Evolutionary conservation across 805 yeast species (phyloP), one percentile per base, ranked within the genome.

Genomic region (Yarrowia hollandica): DNA sequence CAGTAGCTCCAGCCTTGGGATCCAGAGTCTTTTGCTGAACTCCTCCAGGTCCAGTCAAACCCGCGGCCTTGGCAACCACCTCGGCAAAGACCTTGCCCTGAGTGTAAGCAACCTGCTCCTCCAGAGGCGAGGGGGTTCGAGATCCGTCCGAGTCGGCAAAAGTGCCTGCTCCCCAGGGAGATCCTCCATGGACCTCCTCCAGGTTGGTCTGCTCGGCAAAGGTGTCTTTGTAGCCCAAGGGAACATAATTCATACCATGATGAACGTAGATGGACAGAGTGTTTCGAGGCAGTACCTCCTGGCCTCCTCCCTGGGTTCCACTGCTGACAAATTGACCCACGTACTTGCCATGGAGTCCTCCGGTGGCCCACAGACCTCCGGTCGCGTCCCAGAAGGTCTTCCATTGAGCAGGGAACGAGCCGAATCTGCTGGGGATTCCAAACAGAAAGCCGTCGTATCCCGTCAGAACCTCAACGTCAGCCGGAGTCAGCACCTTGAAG

Each of bases 161-260:
- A 60, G 88, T 76, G 69, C 92, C 94, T 41, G 96, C 90, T 73
- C 95, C 95, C 86, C 90, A 89, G 57, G 96, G 81, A 59, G 91
- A 82, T 66, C 86, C 85, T 67, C 95, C 96, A 69, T 85, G 91
- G 60, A 80, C 77, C 74, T 85, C 91, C 18, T 77, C 78, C 60
- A 85, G 68, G 71, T 79, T 79, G 64, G 81, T 65, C 52, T 79
- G 69, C 66, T 83, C 71, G 61, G 80, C 79, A 52, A 80, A 78
- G 69, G 83, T 82, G 33, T 77, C 72, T 57, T 79, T 82, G 77
- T 82, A 88, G 67, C 96, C 96, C 66, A 88, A 78, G 63, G 96
- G 96, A 61, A 89, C 83, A 71, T 72, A 88, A 65, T 85, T 75
- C 76, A 88, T 78, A 69, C 96, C 96, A 70, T 88, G 95, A 73